Base-by-base conservation (phyloP, 495 filamentous ascomycete species). In the Penicillium arizonense region DNA sequence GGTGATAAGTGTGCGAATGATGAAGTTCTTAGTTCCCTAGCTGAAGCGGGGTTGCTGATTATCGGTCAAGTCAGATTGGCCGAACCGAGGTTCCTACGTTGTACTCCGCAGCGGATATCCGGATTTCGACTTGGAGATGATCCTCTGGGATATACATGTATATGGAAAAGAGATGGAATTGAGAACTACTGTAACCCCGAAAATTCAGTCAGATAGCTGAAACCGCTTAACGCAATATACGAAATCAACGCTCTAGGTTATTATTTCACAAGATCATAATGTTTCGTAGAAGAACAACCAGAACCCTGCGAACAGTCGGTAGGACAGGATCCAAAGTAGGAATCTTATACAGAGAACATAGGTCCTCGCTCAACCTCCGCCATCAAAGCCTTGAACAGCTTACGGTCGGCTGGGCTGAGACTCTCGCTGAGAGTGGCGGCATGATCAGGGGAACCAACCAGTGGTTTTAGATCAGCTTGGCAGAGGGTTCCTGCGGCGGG, bases 401-500 rank as follows among this genome's bases (percentile, higher is more conserved):
- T 44, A n/a, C 43, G 53, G 34, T 67, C 63, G 11, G 54, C 52
- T 11, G 41, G 26, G 37, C 28, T 59, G 5, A 58, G 32, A 10
- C 32, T 40, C 34, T 51, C 32, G 26, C 28, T 50, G 35, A 45
- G 30, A 37, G 18, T 14, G 3, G 13, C 16, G 7, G 34, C 11
- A 14, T 49, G 21, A 11, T 46, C 9, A 3, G 50, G 37, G 21
- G 49, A 32, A 12, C 65, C 68, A 7, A 71, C 38, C 28, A 71
- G 44, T 12, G 68, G 69, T 48, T 69, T 68, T 6, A 69, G 12
- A 23, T 73, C 66, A 12, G 64, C 65, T 16, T 74, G 44, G 44
- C 81, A 82, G 1, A 78, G 39, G 0, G 71, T 77, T 3, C 65
- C 74, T 2, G 62, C 48, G 0, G 52, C 47, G 3, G 79, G 80